Conservation (phyloP, 768 basidiomycete genomes). For the Mycena chlorophos region DNA sequence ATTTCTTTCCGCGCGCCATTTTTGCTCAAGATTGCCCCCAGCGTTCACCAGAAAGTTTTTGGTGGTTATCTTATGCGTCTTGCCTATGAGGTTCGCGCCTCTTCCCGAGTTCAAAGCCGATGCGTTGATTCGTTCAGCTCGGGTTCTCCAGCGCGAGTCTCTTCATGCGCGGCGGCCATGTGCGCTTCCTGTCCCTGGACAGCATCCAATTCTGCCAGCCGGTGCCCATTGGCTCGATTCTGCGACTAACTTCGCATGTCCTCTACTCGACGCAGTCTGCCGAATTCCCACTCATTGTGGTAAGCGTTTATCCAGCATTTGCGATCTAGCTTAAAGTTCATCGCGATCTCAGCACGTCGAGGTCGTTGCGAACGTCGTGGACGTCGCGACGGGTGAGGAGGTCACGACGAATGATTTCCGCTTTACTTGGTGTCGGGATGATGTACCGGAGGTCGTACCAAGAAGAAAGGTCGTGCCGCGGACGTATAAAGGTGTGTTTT, state of each 20-base stretch:
- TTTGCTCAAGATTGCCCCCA: constrained; percentile 26
- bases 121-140: constrained; percentile 46
- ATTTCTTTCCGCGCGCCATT: background rate
- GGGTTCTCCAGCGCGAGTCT: constrained; percentile 71
- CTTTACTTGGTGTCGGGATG: constrained; percentile 66
- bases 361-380: constrained; percentile 71
- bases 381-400: constrained; percentile 63
- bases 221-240: constrained; percentile 82
- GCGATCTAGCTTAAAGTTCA: background rate
- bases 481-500: constrained; percentile 64
- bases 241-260: constrained; percentile 70
- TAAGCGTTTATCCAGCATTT: constrained; percentile 36
- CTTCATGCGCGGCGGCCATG: constrained; percentile 58
- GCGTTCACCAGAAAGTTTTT: constrained; percentile 82
- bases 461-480: constrained; percentile 58
- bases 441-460: constrained; percentile 34
- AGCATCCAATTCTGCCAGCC: constrained; percentile 77
- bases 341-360: constrained; percentile 56
- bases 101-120: background rate
- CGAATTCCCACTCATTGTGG: constrained; percentile 57
- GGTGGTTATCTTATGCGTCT: constrained; percentile 70
- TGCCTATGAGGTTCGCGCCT: constrained; percentile 60
- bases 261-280: constrained; percentile 56
- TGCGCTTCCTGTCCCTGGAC: constrained; percentile 77
- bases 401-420: constrained; percentile 74